phyloP scores from a whole-genome alignment of 2,329 filamentous ascomycete species.

The Fusarium temperatum region DNA sequence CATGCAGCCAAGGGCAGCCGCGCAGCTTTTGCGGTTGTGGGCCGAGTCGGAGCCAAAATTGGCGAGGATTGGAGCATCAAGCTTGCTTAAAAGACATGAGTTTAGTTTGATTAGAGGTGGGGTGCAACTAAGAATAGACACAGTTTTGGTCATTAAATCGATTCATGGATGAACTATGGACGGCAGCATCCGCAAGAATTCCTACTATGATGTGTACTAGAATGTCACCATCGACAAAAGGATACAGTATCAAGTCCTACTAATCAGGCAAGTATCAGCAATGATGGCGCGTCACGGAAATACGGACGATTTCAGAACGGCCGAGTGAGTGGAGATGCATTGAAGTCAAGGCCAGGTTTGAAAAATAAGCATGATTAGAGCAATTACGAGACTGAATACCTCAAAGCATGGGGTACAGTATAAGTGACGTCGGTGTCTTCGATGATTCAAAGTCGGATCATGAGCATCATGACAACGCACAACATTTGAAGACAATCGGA shows the following conservation, averaged over 20 bases:
- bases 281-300: slow-evolving; percentile 18
- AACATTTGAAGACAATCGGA: neutral
- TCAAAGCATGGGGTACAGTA: neutral
- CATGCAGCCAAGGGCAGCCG: slow-evolving; percentile 56
- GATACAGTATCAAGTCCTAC: neutral
- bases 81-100: slow-evolving; percentile 38
- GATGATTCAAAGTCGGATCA: neutral
- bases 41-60: slow-evolving; percentile 61
- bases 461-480: slow-evolving; percentile 3
- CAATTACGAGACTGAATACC: neutral
- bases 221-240: neutral
- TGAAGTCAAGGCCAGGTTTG: slow-evolving; percentile 3
- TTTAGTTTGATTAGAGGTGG: slow-evolving; percentile 29
- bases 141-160: neutral
- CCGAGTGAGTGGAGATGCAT: slow-evolving; percentile 12
- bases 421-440: neutral
- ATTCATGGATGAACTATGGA: neutral
- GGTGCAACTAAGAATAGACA: slow-evolving; percentile 34
- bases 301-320: slow-evolving; percentile 4
- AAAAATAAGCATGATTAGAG: slow-evolving; percentile 23
- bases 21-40: slow-evolving; percentile 63
- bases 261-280: slow-evolving; percentile 35
- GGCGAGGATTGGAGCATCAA: slow-evolving; percentile 63
- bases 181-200: slow-evolving; percentile 19
- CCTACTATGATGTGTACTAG: neutral